These are phyloP conservation scores for Xylaria sp. DNA, from an alignment of 2,329 filamentous ascomycete genomes.

Conservation along the genomic window DNA sequence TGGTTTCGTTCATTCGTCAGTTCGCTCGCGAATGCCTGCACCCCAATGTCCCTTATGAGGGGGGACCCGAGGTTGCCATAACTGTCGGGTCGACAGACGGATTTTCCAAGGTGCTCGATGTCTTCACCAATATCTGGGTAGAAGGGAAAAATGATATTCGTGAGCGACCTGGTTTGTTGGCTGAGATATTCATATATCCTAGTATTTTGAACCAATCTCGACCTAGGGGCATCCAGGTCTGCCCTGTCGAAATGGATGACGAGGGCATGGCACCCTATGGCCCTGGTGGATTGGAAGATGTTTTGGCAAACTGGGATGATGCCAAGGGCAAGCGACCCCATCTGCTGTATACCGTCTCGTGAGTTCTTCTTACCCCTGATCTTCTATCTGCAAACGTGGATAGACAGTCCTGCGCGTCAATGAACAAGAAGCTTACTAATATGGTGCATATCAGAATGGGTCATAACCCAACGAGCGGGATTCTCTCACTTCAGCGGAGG, in stretches of 20 bases:
- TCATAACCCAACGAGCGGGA: constrained; percentile 86
- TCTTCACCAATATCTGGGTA: constrained; percentile 80
- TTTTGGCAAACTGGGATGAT: constrained; percentile 84
- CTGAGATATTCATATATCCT: constrained; percentile 84
- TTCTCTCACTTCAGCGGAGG: constrained; percentile 76
- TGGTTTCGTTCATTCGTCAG: constrained; percentile 80
- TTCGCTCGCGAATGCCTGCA: constrained; percentile 82
- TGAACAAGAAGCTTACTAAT: constrained; percentile 17
- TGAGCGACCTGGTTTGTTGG: constrained; percentile 79
- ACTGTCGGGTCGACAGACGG: constrained; percentile 89
- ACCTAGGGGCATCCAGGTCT: constrained; percentile 77
- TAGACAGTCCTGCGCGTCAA: constrained; percentile 31
- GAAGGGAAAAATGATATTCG: constrained; percentile 72
- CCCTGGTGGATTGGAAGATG: constrained; percentile 77
- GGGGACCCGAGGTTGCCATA: constrained; percentile 79
- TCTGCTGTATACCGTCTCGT: constrained; percentile 90
- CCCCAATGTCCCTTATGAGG: constrained; percentile 81
- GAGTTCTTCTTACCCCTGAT: constrained; percentile 52
- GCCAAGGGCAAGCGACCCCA: constrained; percentile 79
- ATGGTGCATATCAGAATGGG: constrained; percentile 68
- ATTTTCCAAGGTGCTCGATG: constrained; percentile 79
- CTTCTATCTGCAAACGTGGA: not conserved
- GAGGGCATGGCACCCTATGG: constrained; percentile 83
- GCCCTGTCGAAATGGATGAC: constrained; percentile 78
- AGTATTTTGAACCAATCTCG: constrained; percentile 74